Conservation (phyloP, 441 rosid genomes). For the Populus trichocarpa region DNA sequence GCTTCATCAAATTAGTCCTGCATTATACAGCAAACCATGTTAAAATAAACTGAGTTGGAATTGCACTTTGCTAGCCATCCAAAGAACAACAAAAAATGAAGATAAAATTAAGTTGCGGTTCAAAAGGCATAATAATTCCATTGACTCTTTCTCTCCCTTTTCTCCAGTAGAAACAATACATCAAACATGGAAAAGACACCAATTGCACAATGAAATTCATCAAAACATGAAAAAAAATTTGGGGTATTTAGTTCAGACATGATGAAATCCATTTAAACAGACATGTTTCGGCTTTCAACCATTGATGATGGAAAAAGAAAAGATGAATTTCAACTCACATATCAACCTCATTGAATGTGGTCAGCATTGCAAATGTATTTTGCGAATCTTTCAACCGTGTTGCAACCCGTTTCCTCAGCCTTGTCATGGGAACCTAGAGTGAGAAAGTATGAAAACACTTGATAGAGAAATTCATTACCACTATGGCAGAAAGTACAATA, state of each 20-base stretch:
- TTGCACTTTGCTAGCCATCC: neutral
- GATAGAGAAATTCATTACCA: constrained; percentile 5
- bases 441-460: constrained; percentile 7
- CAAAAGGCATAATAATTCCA: neutral
- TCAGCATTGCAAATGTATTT: constrained; percentile 83
- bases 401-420: constrained; percentile 83
- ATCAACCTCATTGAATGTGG: constrained; percentile 93
- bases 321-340: constrained; percentile 48
- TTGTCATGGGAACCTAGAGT: constrained; percentile 87
- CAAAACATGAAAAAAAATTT: neutral
- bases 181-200: neutral
- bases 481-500: neutral
- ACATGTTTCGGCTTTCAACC: neutral
- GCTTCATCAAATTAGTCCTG: constrained; percentile 95
- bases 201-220: neutral
- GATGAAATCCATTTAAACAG: neutral
- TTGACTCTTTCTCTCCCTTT: neutral
- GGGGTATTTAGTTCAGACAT: too few species aligned
- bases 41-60: neutral
- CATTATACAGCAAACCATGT: neutral
- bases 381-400: constrained; percentile 80
- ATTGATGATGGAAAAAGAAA: neutral
- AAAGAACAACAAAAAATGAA: neutral
- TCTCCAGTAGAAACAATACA: too few species aligned
- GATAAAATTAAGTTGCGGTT: neutral